Conservation (phyloP, 2,329 filamentous ascomycete species). For the Penicillium nordicum region DNA sequence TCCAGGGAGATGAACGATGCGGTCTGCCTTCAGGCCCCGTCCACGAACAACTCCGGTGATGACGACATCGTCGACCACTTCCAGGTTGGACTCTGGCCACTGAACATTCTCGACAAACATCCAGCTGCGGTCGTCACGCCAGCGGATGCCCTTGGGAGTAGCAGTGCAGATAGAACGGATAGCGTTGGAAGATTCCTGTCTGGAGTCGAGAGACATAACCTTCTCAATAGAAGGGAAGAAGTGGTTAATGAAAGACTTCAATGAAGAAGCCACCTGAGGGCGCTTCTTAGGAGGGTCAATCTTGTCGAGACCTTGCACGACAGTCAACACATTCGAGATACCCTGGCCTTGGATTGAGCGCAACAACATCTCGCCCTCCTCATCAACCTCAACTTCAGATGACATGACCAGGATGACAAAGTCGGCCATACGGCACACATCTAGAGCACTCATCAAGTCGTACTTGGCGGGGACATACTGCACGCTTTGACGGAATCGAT, state of each 20-base stretch:
- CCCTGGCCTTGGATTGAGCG: slow-evolving; percentile 89
- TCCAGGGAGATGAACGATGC: slow-evolving; percentile 84
- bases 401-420: slow-evolving; percentile 87
- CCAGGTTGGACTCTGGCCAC: slow-evolving; percentile 59
- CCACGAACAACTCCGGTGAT: slow-evolving; percentile 84
- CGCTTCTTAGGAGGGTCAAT: slow-evolving; percentile 77
- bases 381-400: slow-evolving; percentile 71
- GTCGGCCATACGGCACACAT: slow-evolving; percentile 84
- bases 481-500: slow-evolving; percentile 91
- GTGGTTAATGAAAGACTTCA: slow-evolving; percentile 90
- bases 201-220: slow-evolving; percentile 79
- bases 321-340: slow-evolving; percentile 84
- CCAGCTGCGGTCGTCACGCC: slow-evolving; percentile 95
- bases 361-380: slow-evolving; percentile 78
- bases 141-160: slow-evolving; percentile 88
- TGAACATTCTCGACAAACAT: slow-evolving; percentile 81
- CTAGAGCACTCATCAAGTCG: slow-evolving; percentile 72
- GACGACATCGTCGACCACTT: slow-evolving; percentile 56
- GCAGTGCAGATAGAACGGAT: slow-evolving; percentile 88
- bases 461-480: slow-evolving; percentile 75
- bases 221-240: slow-evolving; percentile 93
- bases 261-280: slow-evolving; percentile 70
- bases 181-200: slow-evolving; percentile 86
- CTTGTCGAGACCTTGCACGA: slow-evolving; percentile 74
- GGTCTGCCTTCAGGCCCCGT: slow-evolving; percentile 80